phyloP scores from a whole-genome alignment of 768 basidiomycete species.

The Amanita subjunquillea region DNA sequence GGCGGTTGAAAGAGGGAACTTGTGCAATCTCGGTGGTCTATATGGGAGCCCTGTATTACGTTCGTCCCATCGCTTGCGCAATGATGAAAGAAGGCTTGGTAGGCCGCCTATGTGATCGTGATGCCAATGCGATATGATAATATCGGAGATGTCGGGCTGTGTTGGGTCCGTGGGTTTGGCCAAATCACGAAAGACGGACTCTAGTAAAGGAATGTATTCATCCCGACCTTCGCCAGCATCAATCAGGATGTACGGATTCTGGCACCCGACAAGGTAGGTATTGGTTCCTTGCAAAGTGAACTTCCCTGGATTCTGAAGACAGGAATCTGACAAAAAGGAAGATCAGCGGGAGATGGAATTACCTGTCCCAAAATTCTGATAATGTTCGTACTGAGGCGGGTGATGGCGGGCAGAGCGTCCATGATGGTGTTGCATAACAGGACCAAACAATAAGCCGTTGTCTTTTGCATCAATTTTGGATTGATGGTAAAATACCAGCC shows the following conservation, averaged over 20 bases:
- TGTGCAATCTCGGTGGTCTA: conserved; percentile 65
- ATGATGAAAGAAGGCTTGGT: conserved; percentile 53
- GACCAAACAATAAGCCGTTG: no score
- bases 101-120: conserved; percentile 79
- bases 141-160: conserved; percentile 67
- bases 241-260: conserved; percentile 66
- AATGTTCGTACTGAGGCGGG: conserved; percentile 47
- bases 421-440: background rate
- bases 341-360: background rate
- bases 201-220: conserved; percentile 58
- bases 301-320: conserved; percentile 69
- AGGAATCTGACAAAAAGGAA: background rate
- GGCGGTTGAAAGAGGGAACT: conserved; percentile 37
- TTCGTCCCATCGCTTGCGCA: conserved; percentile 53
- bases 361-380: conserved; percentile 73
- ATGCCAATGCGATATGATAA: conserved; percentile 89
- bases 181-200: conserved; percentile 41
- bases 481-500: no score
- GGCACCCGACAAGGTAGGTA: conserved; percentile 71
- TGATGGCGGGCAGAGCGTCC: background rate
- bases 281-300: conserved; percentile 91
- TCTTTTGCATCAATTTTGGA: no score
- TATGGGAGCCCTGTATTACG: conserved; percentile 36
- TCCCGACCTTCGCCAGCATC: conserved; percentile 75
- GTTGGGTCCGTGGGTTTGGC: conserved; percentile 21